Conservation (phyloP, 805 yeast species). For the Pichia membranifaciens region DNA sequence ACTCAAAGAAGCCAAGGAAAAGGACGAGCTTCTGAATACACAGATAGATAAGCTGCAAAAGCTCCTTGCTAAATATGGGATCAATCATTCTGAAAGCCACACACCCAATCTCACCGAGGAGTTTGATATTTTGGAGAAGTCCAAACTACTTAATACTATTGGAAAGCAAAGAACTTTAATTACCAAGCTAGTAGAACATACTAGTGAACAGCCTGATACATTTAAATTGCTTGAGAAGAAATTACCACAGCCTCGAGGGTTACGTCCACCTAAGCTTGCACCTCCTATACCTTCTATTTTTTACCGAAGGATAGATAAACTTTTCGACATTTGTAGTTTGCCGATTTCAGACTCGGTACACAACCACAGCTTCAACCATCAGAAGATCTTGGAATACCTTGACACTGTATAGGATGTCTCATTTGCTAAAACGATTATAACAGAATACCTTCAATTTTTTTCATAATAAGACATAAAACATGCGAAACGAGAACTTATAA, state of each 20-base stretch:
- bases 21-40: neutral
- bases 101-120: conserved; percentile 2
- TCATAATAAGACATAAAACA: too few species aligned
- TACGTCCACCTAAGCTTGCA: neutral
- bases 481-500: too few species aligned
- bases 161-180: conserved; percentile 13
- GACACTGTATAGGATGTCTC: neutral
- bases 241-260: too few species aligned
- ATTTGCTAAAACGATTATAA: too few species aligned
- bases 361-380: neutral
- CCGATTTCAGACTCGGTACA: neutral
- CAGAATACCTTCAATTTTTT: too few species aligned
- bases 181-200: neutral
- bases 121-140: conserved; percentile 7
- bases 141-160: conserved; percentile 10
- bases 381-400: conserved; percentile 3
- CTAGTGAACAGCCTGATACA: too few species aligned
- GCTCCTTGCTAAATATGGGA: conserved; percentile 7
- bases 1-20: neutral
- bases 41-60: neutral
- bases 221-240: too few species aligned
- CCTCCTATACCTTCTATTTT: neutral
- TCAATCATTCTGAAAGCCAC: neutral
- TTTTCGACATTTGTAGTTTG: neutral
- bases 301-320: conserved; percentile 2